A percentile compares a stretch with the other conserved stretches of the same genome.
phyloP scores from a whole-genome alignment of 23 red algal species.

The Gracilaria domingensis region DNA sequence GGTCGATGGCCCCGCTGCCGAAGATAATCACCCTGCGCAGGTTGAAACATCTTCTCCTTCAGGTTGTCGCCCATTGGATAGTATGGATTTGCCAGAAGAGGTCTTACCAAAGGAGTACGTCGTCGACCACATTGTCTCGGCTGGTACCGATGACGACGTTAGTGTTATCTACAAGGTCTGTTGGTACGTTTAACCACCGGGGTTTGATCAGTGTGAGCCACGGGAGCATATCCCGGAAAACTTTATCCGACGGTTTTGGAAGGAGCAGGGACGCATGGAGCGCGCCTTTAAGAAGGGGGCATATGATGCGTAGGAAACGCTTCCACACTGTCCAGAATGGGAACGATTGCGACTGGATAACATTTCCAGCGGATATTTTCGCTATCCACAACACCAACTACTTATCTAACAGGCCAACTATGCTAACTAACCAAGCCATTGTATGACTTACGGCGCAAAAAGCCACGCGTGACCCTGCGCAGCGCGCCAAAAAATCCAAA shows the following conservation, averaged over 20 bases:
- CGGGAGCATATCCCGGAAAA: background rate
- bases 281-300: slow-evolving; percentile 15
- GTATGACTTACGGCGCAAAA: too few relatives aligned
- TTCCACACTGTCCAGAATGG: background rate
- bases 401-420: too few relatives aligned
- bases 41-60: too few relatives aligned
- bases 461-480: background rate
- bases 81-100: background rate
- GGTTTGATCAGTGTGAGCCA: background rate
- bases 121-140: background rate
- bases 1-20: too few relatives aligned
- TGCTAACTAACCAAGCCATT: too few relatives aligned
- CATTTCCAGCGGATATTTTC: background rate
- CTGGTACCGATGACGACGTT: background rate
- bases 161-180: background rate
- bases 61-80: too few relatives aligned
- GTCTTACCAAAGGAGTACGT: background rate
- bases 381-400: too few relatives aligned
- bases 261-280: background rate
- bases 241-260: slow-evolving; percentile 16
- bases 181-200: background rate
- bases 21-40: too few relatives aligned
- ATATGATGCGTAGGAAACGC: background rate
- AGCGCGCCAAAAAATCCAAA: background rate
- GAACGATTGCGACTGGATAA: background rate